A percentile compares a stretch with the other conserved stretches of the same genome.
Conservation (phyloP, 495 filamentous ascomycete genomes). For the Coniosporium apollinis region DNA sequence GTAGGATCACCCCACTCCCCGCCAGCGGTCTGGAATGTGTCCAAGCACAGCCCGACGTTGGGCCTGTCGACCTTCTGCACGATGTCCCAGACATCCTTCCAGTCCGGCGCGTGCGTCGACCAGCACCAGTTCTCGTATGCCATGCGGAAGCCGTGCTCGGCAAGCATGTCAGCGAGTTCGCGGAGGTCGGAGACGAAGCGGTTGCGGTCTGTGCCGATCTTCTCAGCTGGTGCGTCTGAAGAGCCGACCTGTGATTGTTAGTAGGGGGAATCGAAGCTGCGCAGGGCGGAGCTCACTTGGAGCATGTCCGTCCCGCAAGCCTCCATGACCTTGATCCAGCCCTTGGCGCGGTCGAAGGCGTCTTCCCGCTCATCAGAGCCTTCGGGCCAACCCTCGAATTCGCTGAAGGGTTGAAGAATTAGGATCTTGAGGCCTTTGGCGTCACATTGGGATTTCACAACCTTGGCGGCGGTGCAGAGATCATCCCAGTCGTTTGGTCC, state of each 20-base stretch:
- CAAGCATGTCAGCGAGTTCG: constrained; percentile 46
- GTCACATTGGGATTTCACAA: constrained; percentile 37
- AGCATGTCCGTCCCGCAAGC: constrained; percentile 53
- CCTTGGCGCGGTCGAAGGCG: constrained; percentile 45
- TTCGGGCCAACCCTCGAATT: constrained; percentile 63
- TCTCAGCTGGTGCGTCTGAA: constrained; percentile 37
- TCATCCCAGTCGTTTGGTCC: constrained; percentile 36
- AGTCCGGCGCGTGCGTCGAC: constrained; percentile 52
- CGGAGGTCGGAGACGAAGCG: constrained; percentile 43
- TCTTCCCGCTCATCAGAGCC: constrained; percentile 40
- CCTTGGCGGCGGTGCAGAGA: constrained; percentile 32
- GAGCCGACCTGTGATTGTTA: constrained; percentile 40
- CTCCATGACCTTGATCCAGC: constrained; percentile 62
- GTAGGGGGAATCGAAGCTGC: background rate
- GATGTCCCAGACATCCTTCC: constrained; percentile 53
- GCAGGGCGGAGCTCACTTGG: constrained; percentile 31
- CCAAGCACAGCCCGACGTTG: constrained; percentile 63
- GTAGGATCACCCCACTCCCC: constrained; percentile 66
- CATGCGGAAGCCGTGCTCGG: constrained; percentile 36
- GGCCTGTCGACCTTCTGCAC: constrained; percentile 39
- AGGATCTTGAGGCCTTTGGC: constrained; percentile 40
- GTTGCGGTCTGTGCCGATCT: constrained; percentile 31
- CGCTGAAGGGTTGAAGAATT: constrained; percentile 63
- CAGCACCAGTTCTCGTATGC: constrained; percentile 83
- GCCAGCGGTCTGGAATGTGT: constrained; percentile 67